Base-by-base conservation (phyloP, 2,329 filamentous ascomycete genomes). In the Aspergillus pseudoterreus region DNA sequence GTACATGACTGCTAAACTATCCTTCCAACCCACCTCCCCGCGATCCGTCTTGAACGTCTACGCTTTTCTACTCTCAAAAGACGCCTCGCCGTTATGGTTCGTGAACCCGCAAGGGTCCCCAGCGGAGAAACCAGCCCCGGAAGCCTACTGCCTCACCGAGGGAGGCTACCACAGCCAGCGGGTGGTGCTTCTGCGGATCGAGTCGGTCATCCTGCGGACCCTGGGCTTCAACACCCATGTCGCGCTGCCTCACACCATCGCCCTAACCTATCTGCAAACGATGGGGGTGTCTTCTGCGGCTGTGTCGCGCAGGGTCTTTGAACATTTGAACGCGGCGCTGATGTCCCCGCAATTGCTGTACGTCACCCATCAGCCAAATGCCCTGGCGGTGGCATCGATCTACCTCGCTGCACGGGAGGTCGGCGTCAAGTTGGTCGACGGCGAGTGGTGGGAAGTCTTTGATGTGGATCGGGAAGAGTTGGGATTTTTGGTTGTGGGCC, bases 361-460 rank as follows among this genome's bases (percentile, higher is more conserved):
- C 69, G 76, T 95, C 24, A 97, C 94, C 2, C 92, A 96, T 66
- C 94, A 97, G 68, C 92, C 94, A 1, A 82, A 87, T 55, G 83
- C 86, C 21, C 77, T 99, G 9, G 92, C 94, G 4, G 90, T 90
- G 2, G 89, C 92, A 1, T 90, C 92, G 1, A 87, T 96, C 30
- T 99, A 97, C 67, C 82, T 90, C n/a, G 89, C 92, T 0, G 88
- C 90, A 1, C 81, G 86, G 42, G 91, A 97, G 59, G 69, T 82
- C 1, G 85, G 81, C 0, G 82, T 88, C 11, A 91, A 89, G 68
- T 79, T 96, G 72, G 90, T 92, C 0, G 87, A 88, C 57, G 83
- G 82, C 44, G 86, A 90, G 57, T 99, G 94, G 94, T 99, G 94
- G 94, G 92, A 96, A 71, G 90, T 97, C 0, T 97, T 97, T 69